Conservation (phyloP, 768 basidiomycete species). For the Pulveroboletus sp. region DNA sequence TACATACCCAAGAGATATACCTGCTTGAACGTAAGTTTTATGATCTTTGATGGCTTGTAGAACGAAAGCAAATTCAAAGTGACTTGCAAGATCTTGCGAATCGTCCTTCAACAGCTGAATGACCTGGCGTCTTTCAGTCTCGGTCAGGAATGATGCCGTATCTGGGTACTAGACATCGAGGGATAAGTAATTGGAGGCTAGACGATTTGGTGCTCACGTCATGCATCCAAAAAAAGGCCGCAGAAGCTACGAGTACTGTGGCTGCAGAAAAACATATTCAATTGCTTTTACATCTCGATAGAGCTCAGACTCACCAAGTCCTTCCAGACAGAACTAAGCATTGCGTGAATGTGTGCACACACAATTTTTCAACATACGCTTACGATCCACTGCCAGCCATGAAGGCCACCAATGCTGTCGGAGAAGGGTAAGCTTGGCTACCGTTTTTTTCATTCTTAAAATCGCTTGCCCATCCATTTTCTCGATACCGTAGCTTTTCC, state of each 20-base stretch:
- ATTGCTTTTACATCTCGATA: no score
- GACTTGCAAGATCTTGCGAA: slow-evolving; percentile 1
- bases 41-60: neutral
- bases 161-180: neutral
- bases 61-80: neutral
- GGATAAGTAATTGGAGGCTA: neutral
- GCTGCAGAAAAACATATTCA: neutral
- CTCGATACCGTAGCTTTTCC: neutral
- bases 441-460: no score
- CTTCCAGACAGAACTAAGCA: slow-evolving; percentile 1
- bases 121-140: neutral
- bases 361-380: neutral
- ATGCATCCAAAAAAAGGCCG: neutral
- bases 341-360: neutral
- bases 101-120: neutral
- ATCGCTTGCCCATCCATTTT: slow-evolving; percentile 1
- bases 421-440: neutral
- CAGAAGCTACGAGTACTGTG: neutral
- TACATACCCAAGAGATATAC: neutral
- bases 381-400: slow-evolving; percentile 5
- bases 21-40: slow-evolving; percentile 1
- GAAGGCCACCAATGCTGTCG: neutral
- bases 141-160: neutral
- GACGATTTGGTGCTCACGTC: neutral
- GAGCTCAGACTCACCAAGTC: neutral